These are phyloP conservation scores for Microbotryomycetes sp. DNA, from an alignment of 1,284 basidiomycete species.

Conservation along the genomic window DNA sequence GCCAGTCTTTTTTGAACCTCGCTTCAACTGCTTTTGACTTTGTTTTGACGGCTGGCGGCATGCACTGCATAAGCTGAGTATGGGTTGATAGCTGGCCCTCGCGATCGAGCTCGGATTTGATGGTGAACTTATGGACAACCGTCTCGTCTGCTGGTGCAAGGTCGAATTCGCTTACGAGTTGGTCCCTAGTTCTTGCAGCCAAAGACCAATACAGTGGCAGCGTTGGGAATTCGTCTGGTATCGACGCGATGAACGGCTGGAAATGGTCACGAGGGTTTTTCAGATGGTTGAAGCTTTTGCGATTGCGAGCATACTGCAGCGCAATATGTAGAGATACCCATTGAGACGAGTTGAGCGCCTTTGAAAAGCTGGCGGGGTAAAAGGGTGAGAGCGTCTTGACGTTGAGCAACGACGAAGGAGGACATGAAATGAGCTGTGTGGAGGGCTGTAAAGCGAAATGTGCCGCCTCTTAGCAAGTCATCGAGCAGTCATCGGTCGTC, in stretches of 20 bases:
- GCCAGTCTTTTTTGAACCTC: constrained; percentile 32
- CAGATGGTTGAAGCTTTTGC: not conserved
- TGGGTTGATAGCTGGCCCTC: not conserved
- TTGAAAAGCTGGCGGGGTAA: constrained; percentile 16
- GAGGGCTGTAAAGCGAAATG: constrained; percentile 5
- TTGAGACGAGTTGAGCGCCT: constrained; percentile 23
- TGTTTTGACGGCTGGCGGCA: constrained; percentile 3
- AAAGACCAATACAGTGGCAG: constrained; percentile 22
- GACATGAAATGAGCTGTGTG: constrained; percentile 20
- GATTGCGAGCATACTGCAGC: constrained; percentile 3
- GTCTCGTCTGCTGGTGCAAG: not conserved
- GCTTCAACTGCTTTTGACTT: constrained; percentile 18
- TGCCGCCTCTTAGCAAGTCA: not conserved
- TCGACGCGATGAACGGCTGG: constrained; percentile 23
- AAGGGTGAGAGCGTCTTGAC: constrained; percentile 14
- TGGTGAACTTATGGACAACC: not conserved
- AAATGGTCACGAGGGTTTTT: constrained; percentile 2
- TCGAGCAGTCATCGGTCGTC: not conserved
- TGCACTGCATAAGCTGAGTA: constrained; percentile 1
- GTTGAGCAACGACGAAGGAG: constrained; percentile 23
- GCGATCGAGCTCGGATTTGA: too few relatives aligned
- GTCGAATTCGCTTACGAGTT: constrained; percentile 1
- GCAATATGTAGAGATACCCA: constrained; percentile 30
- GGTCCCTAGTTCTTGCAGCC: not conserved
- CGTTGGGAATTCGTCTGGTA: constrained; percentile 22